Evolutionary conservation across 495 filamentous ascomycete species (phyloP), one percentile per base, ranked within the genome.

Genomic region (Neurospora sp.): DNA sequence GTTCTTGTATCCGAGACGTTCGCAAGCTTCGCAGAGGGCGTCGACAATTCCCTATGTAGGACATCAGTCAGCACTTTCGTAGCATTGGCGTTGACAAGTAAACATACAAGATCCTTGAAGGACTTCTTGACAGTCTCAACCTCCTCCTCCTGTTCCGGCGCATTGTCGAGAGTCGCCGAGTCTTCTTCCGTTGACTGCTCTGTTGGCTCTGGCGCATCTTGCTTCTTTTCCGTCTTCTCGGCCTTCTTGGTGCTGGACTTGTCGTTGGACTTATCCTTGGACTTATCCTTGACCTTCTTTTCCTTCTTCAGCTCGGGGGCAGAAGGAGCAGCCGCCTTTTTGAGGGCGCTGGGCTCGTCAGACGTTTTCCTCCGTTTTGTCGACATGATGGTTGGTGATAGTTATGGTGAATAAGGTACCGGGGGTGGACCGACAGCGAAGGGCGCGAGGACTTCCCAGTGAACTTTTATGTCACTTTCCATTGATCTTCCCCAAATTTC

Each of bases 11-110:
- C 92, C 92, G 42, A 98, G 85, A 3, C 86, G 84, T 10, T 83
- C 84, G 78, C 96, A 99, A 4, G 95, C 93, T 72, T 98, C 94
- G 77, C 92, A 94, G 74, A 99, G 86, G 8, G 90, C 87, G 48
- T 94, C 92, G 76, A 96, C 94, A 61, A 99, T 86, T 20, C 96
- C 95, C 78, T 80, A 44, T 27, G 4, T 31, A 39, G 70, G 44
- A 9, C 14, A 22, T 10, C 4, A 9, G 45, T 71, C 22, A 68
- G 45, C 70, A 65, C 17, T 8, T 10, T 39, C 35, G 38, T 27
- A 44, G 8, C 42, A 27, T 8, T 35, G 17, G 22, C 27, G 12
- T 12, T 20, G 9, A n/a, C 20, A 40, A 41, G 37, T 4, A 17
- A 31, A 31, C 76, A 69, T 75, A 80, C 79, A 42, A 98, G 80